Evolutionary conservation across 2,329 filamentous ascomycete genomes (phyloP).

Genomic region (Albophoma yamanashiensis): DNA sequence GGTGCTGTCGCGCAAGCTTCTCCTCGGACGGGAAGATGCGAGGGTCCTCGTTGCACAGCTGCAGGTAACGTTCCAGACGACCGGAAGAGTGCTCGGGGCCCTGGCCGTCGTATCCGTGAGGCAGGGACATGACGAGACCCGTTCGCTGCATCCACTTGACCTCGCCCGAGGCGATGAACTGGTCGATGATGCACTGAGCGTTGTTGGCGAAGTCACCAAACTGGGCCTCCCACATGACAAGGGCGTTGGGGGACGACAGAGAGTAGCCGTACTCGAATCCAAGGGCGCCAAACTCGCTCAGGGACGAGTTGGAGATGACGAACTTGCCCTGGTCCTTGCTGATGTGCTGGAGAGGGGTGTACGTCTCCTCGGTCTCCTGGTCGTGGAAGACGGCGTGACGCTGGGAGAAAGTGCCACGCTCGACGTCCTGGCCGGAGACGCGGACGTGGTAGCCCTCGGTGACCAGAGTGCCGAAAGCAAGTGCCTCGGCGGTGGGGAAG

Average conservation of each 20-base stretch:
- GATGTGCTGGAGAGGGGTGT: constrained; percentile 84
- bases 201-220: constrained; percentile 99
- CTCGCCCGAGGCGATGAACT: constrained; percentile 96
- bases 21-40: constrained; percentile 81
- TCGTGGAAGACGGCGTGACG: constrained; percentile 96
- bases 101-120: constrained; percentile 96
- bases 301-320: constrained; percentile 92
- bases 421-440: constrained; percentile 96
- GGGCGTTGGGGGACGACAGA: constrained; percentile 86
- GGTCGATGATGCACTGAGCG: constrained; percentile 96
- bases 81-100: constrained; percentile 97
- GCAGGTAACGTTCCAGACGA: constrained; percentile 92
- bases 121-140: constrained; percentile 89
- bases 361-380: constrained; percentile 86
- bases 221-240: constrained; percentile 99
- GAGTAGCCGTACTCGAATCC: constrained; percentile 99
- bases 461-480: constrained; percentile 87
- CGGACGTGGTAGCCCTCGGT: constrained; percentile 93
- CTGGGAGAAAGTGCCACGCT: constrained; percentile 98
- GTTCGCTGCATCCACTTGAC: constrained; percentile 98
- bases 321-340: constrained; percentile 90
- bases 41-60: constrained; percentile 95
- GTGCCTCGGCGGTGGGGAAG: constrained; percentile 92
- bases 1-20: constrained; percentile 92
- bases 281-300: constrained; percentile 60